Percentiles rank a stretch among this genome's conserved stretches.
Conservation (phyloP, 805 yeast species). For the Pichia occidentalis region DNA sequence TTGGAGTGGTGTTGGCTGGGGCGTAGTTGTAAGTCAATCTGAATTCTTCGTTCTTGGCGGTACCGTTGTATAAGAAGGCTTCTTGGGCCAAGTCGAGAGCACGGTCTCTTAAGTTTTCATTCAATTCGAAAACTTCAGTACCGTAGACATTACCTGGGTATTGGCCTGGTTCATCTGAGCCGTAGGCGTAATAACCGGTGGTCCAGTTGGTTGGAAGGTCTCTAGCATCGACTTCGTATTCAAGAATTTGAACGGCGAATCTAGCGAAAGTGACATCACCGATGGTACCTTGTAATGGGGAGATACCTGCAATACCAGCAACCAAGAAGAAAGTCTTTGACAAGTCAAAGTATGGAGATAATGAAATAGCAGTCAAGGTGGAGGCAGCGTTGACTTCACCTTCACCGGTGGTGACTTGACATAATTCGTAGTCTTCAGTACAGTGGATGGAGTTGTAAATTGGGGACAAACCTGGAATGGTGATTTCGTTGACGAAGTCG, state of each 20-base stretch:
- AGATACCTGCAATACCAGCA: constrained; percentile 64
- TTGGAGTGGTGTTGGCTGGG: constrained; percentile 46
- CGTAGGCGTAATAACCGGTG: constrained; percentile 53
- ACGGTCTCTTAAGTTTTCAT: constrained; percentile 50
- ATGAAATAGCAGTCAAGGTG: constrained; percentile 46
- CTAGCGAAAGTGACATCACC: constrained; percentile 57
- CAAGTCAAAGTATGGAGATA: constrained; percentile 51
- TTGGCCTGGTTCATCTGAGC: constrained; percentile 40
- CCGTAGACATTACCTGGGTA: constrained; percentile 55
- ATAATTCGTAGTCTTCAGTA: constrained; percentile 43
- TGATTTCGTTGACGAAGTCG: constrained; percentile 45
- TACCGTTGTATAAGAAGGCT: constrained; percentile 41
- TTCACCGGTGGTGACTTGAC: constrained; percentile 64
- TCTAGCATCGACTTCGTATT: constrained; percentile 50
- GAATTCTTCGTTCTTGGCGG: constrained; percentile 37
- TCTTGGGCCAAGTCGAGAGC: constrained; percentile 46
- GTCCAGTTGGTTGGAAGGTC: constrained; percentile 49
- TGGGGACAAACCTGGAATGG: constrained; percentile 63
- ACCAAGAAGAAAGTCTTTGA: constrained; percentile 53
- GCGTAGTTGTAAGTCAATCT: constrained; percentile 42
- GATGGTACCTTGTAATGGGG: constrained; percentile 47
- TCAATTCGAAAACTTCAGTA: constrained; percentile 58
- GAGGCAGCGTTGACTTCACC: constrained; percentile 64
- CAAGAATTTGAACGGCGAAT: constrained; percentile 56
- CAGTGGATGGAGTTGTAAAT: constrained; percentile 52